phyloP scores from a whole-genome alignment of 345 rosid species.

The Physaria fendleri region DNA sequence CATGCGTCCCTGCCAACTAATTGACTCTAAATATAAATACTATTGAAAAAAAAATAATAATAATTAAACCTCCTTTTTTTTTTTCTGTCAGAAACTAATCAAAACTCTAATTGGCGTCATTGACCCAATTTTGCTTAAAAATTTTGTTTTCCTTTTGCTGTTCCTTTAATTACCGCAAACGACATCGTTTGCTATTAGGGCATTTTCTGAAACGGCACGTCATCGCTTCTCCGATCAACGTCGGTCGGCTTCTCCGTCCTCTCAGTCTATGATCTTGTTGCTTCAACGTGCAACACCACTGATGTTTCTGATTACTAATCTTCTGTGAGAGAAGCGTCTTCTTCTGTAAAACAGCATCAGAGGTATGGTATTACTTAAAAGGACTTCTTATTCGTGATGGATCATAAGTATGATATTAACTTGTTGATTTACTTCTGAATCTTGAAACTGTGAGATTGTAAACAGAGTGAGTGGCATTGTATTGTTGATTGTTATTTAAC shows the following conservation, averaged over 20 bases:
- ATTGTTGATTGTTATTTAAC: background rate
- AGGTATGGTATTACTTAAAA: background rate
- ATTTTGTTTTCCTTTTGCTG: too few relatives aligned
- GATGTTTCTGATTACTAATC: background rate
- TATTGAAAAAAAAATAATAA: too few relatives aligned
- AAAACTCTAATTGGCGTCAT: too few relatives aligned
- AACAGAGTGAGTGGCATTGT: background rate
- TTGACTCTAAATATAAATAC: too few relatives aligned
- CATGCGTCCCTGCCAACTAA: too few relatives aligned
- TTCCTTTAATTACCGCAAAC: too few relatives aligned
- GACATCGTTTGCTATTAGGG: background rate
- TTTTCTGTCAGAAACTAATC: too few relatives aligned
- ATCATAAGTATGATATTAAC: background rate
- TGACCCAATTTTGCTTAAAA: too few relatives aligned
- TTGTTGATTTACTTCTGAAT: background rate
- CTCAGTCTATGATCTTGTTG: constrained; percentile 4
- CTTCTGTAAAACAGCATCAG: background rate
- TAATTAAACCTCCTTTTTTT: too few relatives aligned
- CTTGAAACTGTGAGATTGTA: background rate
- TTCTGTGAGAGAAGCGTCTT: background rate
- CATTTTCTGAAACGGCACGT: too few relatives aligned
- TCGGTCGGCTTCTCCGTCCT: background rate
- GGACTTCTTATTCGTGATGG: background rate
- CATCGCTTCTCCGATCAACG: background rate
- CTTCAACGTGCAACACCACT: background rate